These are phyloP conservation scores for Colletotrichum lupini DNA, from an alignment of 2,329 filamentous ascomycete species.

Conservation along the genomic window DNA sequence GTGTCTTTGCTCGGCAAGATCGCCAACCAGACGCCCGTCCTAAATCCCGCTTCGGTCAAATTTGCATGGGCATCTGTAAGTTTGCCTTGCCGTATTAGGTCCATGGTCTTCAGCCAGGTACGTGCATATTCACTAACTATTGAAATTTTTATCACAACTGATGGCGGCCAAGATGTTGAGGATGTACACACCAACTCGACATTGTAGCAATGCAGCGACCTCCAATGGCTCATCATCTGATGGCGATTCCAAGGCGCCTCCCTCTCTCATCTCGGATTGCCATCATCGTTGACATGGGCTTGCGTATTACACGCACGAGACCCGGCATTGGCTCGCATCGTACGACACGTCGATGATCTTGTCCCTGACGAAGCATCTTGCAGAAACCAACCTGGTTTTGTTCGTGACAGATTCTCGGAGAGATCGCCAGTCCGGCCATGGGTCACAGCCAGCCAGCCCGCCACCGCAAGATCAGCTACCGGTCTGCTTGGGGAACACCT, in stretches of 20 bases:
- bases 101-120: conserved; percentile 33
- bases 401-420: conserved; percentile 18
- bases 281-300: not conserved
- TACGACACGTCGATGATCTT: conserved; percentile 27
- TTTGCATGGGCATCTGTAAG: conserved; percentile 10
- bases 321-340: conserved; percentile 24
- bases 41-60: not conserved
- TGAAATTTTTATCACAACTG: conserved; percentile 26
- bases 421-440: conserved; percentile 26
- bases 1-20: not conserved
- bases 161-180: conserved; percentile 23
- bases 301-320: conserved; percentile 10
- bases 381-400: conserved; percentile 19
- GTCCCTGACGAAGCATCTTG: conserved; percentile 21
- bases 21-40: conserved; percentile 6
- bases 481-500: conserved; percentile 8
- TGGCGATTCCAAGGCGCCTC: not conserved
- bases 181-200: conserved; percentile 25
- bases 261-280: not conserved
- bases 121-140: conserved; percentile 13
- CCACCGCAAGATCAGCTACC: conserved; percentile 32
- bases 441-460: conserved; percentile 1
- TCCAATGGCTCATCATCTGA: conserved; percentile 28
- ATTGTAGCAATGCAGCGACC: conserved; percentile 21
- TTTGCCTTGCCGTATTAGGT: conserved; percentile 19